Percentiles rank a stretch among this genome's conserved stretches.
Evolutionary conservation across 176 grass and related monocot species (phyloP).

Genomic region (Oryza longistaminata): DNA sequence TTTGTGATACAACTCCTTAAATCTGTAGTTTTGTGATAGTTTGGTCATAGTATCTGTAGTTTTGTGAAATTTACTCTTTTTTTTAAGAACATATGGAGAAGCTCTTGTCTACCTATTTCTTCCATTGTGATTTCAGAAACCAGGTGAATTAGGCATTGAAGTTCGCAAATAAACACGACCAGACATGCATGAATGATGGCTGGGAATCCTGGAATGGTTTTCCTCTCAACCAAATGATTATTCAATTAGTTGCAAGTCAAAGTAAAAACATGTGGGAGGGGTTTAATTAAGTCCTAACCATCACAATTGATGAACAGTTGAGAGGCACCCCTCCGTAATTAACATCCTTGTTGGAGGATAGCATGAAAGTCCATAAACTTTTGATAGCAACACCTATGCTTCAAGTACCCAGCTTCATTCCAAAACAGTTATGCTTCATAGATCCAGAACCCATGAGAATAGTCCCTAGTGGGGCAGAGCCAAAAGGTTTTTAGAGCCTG

Average conservation of each 20-base stretch:
- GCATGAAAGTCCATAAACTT: not conserved
- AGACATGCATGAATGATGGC: not conserved
- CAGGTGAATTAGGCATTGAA: not conserved
- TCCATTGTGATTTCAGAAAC: not conserved
- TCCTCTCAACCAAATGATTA: not conserved
- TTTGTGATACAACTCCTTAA: too few species aligned
- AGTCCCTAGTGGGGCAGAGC: too few species aligned
- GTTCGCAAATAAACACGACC: not conserved
- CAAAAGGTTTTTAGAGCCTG: too few species aligned
- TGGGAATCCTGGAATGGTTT: not conserved
- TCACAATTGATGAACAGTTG: not conserved
- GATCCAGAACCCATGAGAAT: not conserved
- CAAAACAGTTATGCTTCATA: not conserved
- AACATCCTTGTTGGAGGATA: not conserved
- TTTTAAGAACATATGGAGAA: not conserved
- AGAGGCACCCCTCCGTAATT: not conserved
- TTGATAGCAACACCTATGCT: not conserved
- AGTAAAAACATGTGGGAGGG: not conserved
- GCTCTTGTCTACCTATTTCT: not conserved
- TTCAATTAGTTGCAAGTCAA: not conserved
- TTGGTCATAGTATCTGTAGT: too few species aligned
- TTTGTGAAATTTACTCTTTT: too few species aligned
- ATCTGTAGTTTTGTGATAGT: too few species aligned
- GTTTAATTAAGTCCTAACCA: not conserved
- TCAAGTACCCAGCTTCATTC: too few species aligned